phyloP scores from a whole-genome alignment of 2,329 filamentous ascomycete genomes.

The Pseudopithomyces chartarum region DNA sequence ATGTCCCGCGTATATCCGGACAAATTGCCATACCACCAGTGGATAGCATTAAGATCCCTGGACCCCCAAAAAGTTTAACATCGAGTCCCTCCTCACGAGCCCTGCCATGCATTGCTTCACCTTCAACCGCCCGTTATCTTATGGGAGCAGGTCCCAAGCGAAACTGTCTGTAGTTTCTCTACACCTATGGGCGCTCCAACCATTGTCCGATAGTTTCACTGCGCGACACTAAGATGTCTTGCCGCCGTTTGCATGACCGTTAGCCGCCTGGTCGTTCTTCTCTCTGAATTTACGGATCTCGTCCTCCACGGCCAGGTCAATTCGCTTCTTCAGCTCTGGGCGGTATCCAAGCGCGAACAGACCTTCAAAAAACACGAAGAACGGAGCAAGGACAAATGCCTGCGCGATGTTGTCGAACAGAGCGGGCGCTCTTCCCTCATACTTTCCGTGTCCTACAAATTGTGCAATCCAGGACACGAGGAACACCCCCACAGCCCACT shows the following conservation, averaged over 20 bases:
- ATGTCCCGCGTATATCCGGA: not conserved
- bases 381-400: slow-evolving; percentile 87
- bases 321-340: slow-evolving; percentile 79
- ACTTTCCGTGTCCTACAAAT: slow-evolving; percentile 88
- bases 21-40: not conserved
- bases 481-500: slow-evolving; percentile 71
- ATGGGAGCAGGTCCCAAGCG: not conserved
- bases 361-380: slow-evolving; percentile 96
- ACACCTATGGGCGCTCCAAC: not conserved
- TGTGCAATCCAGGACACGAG: slow-evolving; percentile 83
- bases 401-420: slow-evolving; percentile 90
- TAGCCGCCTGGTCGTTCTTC: slow-evolving; percentile 54
- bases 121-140: not conserved
- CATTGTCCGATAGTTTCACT: not conserved
- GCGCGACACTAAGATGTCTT: slow-evolving; percentile 12
- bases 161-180: not conserved
- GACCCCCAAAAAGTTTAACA: too few relatives aligned
- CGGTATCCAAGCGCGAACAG: slow-evolving; percentile 91
- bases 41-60: too few relatives aligned
- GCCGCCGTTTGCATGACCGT: slow-evolving; percentile 33
- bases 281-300: slow-evolving; percentile 76
- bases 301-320: slow-evolving; percentile 74
- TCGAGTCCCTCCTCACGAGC: not conserved
- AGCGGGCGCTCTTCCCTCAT: slow-evolving; percentile 86
- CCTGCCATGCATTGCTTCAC: not conserved